Percentiles rank a stretch among this genome's conserved stretches.
These are phyloP conservation scores for Fusarium chlamydosporum DNA, from an alignment of 2,329 filamentous ascomycete genomes.

Conservation along the genomic window DNA sequence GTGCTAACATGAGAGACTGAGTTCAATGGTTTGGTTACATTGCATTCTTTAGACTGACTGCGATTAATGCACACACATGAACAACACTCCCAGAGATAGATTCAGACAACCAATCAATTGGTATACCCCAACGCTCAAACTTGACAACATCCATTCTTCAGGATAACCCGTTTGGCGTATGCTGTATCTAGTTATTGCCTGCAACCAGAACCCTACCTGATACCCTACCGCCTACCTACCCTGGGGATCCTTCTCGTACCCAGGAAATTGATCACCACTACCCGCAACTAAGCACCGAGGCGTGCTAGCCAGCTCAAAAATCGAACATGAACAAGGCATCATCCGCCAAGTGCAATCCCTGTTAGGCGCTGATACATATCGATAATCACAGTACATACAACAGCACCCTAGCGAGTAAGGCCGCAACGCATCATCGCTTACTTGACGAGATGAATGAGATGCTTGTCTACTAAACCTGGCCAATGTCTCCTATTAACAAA, in stretches of 20 bases:
- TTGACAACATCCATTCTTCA: constrained; percentile 5
- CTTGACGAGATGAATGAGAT: constrained; percentile 2
- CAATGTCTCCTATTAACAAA: not conserved
- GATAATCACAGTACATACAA: not conserved
- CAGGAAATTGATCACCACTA: constrained; percentile 21
- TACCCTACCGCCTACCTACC: too few relatives aligned
- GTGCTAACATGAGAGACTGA: not conserved
- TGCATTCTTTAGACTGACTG: not conserved
- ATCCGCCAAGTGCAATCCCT: constrained; percentile 18
- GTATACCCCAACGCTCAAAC: not conserved
- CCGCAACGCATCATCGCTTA: constrained; percentile 31
- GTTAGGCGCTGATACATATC: constrained; percentile 8
- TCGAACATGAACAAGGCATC: constrained; percentile 1
- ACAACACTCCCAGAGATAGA: not conserved
- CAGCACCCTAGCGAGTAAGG: constrained; percentile 30
- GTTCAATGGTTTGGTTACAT: constrained; percentile 2
- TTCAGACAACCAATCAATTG: not conserved
- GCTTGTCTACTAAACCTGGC: constrained; percentile 1
- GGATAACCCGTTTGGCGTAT: constrained; percentile 6
- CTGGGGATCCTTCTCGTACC: constrained; percentile 6
- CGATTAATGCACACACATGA: not conserved
- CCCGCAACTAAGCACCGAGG: not conserved
- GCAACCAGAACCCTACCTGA: too few relatives aligned
- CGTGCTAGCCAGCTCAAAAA: not conserved
- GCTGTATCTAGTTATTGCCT: not conserved